phyloP scores from a whole-genome alignment of 2,329 filamentous ascomycete genomes.

The Bipolaris gigantea region DNA sequence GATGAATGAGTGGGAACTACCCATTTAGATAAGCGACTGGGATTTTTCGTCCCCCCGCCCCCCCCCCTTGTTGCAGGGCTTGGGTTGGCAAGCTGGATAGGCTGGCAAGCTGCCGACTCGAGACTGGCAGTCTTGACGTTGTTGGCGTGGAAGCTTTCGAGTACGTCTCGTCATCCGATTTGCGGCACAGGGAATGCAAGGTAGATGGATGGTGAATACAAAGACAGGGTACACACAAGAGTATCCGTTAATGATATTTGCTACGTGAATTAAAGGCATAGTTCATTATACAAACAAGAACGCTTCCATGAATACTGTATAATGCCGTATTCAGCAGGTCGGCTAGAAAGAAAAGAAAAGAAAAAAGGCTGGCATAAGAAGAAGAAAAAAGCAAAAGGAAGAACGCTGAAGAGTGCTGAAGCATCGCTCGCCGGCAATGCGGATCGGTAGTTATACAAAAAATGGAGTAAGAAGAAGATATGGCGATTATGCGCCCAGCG shows the following conservation, averaged over 20 bases:
- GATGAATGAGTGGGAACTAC: too few relatives aligned
- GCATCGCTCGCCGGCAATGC: background rate
- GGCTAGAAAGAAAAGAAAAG: background rate
- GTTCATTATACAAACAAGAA: background rate
- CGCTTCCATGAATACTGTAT: background rate
- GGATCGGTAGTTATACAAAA: background rate
- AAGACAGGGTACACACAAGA: too few relatives aligned
- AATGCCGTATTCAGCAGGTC: background rate
- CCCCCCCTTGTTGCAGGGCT: too few relatives aligned
- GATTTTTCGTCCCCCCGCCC: too few relatives aligned
- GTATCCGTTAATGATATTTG: background rate
- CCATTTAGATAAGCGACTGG: too few relatives aligned
- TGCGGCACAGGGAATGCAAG: too few relatives aligned
- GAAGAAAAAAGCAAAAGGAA: background rate
- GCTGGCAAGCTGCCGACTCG: too few relatives aligned
- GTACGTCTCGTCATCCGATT: too few relatives aligned
- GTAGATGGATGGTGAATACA: background rate
- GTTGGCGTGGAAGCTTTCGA: too few relatives aligned
- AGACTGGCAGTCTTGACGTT: too few relatives aligned
- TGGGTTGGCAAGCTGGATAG: too few relatives aligned
- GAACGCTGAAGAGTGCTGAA: background rate
- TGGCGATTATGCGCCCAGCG: conserved; percentile 27
- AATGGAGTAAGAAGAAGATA: background rate
- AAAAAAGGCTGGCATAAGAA: background rate
- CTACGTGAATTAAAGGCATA: background rate